These are phyloP conservation scores for Aspergillus texensis DNA, from an alignment of 2,329 filamentous ascomycete genomes.

Conservation along the genomic window DNA sequence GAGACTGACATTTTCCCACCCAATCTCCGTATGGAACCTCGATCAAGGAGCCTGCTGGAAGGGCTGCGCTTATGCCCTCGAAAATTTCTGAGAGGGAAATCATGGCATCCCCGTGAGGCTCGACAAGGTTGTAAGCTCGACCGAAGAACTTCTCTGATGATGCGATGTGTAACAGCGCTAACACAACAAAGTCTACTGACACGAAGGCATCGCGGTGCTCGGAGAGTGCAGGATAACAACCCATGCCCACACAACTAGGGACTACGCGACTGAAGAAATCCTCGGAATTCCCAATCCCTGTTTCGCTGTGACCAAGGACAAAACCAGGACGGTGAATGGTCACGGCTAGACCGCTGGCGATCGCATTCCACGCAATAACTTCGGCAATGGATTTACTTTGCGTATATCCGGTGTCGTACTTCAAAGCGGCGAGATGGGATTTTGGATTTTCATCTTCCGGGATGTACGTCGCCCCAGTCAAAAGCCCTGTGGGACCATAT, in stretches of 20 bases:
- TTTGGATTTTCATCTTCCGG: conserved; percentile 9
- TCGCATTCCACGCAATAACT: conserved; percentile 18
- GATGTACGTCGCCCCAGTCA: conserved; percentile 3
- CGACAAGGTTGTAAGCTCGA: conserved; percentile 16
- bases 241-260: conserved; percentile 10
- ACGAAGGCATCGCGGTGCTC: conserved; percentile 8
- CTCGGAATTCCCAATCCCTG: conserved; percentile 10
- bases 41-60: neutral
- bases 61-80: neutral
- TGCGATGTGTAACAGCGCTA: conserved; percentile 13
- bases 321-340: conserved; percentile 17
- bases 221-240: conserved; percentile 10
- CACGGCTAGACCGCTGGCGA: conserved; percentile 18
- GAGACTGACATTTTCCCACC: neutral
- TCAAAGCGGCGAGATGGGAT: neutral
- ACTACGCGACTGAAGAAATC: conserved; percentile 16
- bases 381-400: conserved; percentile 20
- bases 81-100: neutral
- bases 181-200: conserved; percentile 15
- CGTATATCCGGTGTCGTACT: conserved; percentile 15
- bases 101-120: conserved; percentile 2
- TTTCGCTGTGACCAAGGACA: conserved; percentile 17
- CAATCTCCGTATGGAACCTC: neutral
- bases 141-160: neutral
- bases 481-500: conserved; percentile 10